phyloP scores from a whole-genome alignment of 208 protist genomes.

The Porcisia hertigi region DNA sequence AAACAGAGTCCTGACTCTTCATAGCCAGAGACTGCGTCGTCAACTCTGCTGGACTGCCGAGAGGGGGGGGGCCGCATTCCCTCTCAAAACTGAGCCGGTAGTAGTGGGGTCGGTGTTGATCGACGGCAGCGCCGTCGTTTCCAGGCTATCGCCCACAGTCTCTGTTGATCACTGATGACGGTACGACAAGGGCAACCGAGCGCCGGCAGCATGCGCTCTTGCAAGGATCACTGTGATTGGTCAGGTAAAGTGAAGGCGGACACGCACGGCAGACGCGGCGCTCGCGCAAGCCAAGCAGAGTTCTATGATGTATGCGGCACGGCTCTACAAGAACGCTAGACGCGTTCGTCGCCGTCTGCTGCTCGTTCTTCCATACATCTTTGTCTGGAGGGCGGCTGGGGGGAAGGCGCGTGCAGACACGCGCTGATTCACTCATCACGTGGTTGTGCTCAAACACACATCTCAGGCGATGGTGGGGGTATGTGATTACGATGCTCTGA shows the following conservation, averaged over 20 bases:
- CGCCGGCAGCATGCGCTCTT: not conserved
- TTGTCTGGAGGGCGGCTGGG: not conserved
- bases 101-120: constrained; percentile 21
- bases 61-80: constrained; percentile 7
- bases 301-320: constrained; percentile 14
- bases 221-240: not conserved
- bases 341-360: constrained; percentile 32
- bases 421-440: constrained; percentile 16
- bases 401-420: constrained; percentile 7
- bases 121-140: constrained; percentile 32
- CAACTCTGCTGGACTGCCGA: not conserved
- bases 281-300: constrained; percentile 17
- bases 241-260: not conserved
- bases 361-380: constrained; percentile 29
- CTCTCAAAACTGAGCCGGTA: constrained; percentile 13
- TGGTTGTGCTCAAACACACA: constrained; percentile 31
- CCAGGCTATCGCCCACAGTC: constrained; percentile 27
- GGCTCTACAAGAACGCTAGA: constrained; percentile 28
- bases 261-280: not conserved
- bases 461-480: constrained; percentile 37
- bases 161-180: constrained; percentile 5
- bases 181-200: too few species aligned
- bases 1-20: not conserved
- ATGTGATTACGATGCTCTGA: constrained; percentile 46
- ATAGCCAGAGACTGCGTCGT: not conserved